phyloP scores from a whole-genome alignment of 2,329 filamentous ascomycete genomes.

The Grosmannia clavigera region DNA sequence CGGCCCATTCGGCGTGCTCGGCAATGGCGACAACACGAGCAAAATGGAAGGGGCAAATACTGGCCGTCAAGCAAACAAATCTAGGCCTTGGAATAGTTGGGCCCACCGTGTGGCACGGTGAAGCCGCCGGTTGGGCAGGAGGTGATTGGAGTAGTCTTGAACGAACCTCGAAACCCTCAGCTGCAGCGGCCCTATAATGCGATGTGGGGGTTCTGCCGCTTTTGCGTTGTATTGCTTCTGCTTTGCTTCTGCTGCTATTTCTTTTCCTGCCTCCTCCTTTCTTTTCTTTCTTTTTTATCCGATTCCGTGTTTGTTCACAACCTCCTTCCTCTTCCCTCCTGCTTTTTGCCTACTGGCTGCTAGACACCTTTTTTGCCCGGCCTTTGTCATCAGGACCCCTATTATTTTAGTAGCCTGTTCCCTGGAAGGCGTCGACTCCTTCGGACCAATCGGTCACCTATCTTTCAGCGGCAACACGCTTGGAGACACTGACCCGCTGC shows the following conservation, averaged over 20 bases:
- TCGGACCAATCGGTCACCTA: neutral
- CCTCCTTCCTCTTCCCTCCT: neutral
- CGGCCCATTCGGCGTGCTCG: neutral
- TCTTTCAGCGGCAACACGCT: neutral
- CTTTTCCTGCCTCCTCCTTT: neutral
- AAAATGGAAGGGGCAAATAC: neutral
- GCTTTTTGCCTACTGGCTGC: neutral
- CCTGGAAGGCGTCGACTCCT: neutral
- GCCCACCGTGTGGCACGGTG: too few species aligned
- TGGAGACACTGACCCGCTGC: neutral
- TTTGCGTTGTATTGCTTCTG: neutral
- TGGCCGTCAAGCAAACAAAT: too few species aligned
- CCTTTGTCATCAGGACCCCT: neutral
- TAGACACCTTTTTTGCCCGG: neutral
- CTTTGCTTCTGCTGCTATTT: neutral
- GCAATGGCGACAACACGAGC: neutral
- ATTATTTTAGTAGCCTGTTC: neutral
- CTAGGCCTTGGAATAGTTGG: too few species aligned
- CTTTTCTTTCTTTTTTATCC: neutral
- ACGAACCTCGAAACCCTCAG: too few species aligned
- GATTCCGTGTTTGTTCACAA: too few species aligned
- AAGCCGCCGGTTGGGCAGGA: too few species aligned
- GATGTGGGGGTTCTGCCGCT: too few species aligned
- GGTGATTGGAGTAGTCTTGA: too few species aligned
- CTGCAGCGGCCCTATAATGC: too few species aligned